Conservation (phyloP, 1,284 basidiomycete species). For the Trichosporon sp. region DNA sequence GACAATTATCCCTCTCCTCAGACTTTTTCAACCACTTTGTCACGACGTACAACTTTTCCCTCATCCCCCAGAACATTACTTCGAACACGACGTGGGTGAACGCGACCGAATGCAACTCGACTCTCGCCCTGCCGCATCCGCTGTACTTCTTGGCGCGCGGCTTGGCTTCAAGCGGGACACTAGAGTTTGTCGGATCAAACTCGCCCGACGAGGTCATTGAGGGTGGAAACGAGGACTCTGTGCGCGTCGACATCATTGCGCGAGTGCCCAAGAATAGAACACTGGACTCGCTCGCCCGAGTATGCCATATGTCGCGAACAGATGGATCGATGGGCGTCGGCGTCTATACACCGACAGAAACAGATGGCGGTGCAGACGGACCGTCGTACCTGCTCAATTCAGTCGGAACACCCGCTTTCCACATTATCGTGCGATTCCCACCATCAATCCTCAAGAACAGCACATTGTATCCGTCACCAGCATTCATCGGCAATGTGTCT, state of each 20-base stretch:
- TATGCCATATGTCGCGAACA: slow-evolving; percentile 34
- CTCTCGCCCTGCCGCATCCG: not conserved
- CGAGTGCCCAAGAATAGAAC: slow-evolving; percentile 27
- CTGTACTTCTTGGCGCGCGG: slow-evolving; percentile 39
- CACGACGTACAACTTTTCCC: slow-evolving; percentile 30
- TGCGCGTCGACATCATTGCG: slow-evolving; percentile 42
- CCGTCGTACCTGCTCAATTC: slow-evolving; percentile 30
- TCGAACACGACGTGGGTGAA: not conserved
- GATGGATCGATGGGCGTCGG: slow-evolving; percentile 39
- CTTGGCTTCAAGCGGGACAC: slow-evolving; percentile 37
- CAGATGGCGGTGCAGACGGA: slow-evolving; percentile 28
- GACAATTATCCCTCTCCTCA: slow-evolving; percentile 14
- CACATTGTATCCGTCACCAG: slow-evolving; percentile 4
- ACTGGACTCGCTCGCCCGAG: slow-evolving; percentile 26
- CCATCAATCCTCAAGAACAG: slow-evolving; percentile 21
- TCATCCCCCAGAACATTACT: slow-evolving; percentile 4
- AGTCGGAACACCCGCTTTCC: slow-evolving; percentile 29
- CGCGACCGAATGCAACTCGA: slow-evolving; percentile 12
- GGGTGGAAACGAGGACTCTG: slow-evolving; percentile 30
- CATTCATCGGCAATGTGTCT: slow-evolving; percentile 24
- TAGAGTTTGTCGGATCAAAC: slow-evolving; percentile 42
- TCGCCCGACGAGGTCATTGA: slow-evolving; percentile 25
- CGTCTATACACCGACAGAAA: slow-evolving; percentile 38
- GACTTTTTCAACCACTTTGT: slow-evolving; percentile 17
- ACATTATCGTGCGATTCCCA: slow-evolving; percentile 38